Evolutionary conservation across 1,284 basidiomycete genomes (phyloP).

Genomic region (Irpex lacteus): DNA sequence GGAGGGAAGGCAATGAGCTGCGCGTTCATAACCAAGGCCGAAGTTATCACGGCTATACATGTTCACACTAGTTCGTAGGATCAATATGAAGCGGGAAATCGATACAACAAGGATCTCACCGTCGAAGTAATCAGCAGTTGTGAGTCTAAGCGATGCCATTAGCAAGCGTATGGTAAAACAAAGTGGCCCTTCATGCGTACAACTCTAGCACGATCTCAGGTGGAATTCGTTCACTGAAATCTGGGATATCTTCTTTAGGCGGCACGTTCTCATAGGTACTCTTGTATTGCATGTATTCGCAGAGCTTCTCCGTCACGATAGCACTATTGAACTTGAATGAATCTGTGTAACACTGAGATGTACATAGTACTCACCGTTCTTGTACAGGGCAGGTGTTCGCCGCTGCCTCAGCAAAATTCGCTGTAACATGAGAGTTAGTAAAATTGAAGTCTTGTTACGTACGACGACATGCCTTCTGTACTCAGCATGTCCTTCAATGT

Average conservation of each 20-base stretch:
- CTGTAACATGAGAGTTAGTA: slow-evolving; percentile 25
- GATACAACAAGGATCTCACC: slow-evolving; percentile 31
- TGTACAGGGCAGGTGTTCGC: slow-evolving; percentile 45
- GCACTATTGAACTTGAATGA: slow-evolving; percentile 40
- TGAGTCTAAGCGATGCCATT: slow-evolving; percentile 38
- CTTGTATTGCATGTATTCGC: slow-evolving; percentile 83
- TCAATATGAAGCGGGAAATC: too few relatives aligned
- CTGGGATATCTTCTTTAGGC: slow-evolving; percentile 71
- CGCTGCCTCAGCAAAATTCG: slow-evolving; percentile 48
- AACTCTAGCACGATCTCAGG: slow-evolving; percentile 82
- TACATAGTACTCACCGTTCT: slow-evolving; percentile 39
- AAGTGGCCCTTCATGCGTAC: slow-evolving; percentile 42
- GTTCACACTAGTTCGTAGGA: too few relatives aligned
- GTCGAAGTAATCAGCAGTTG: slow-evolving; percentile 76
- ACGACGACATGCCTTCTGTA: slow-evolving; percentile 28
- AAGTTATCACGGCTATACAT: too few relatives aligned
- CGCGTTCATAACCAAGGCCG: too few relatives aligned
- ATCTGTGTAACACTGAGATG: not conserved
- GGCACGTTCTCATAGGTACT: slow-evolving; percentile 58
- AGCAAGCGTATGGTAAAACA: not conserved
- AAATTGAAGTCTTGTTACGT: not conserved
- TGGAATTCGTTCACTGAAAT: slow-evolving; percentile 74
- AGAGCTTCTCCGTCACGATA: slow-evolving; percentile 76
- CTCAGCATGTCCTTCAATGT: slow-evolving; percentile 50
- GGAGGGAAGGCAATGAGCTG: too few relatives aligned